phyloP scores from a whole-genome alignment of 2,329 filamentous ascomycete genomes.

The Trichoderma oligosporum region DNA sequence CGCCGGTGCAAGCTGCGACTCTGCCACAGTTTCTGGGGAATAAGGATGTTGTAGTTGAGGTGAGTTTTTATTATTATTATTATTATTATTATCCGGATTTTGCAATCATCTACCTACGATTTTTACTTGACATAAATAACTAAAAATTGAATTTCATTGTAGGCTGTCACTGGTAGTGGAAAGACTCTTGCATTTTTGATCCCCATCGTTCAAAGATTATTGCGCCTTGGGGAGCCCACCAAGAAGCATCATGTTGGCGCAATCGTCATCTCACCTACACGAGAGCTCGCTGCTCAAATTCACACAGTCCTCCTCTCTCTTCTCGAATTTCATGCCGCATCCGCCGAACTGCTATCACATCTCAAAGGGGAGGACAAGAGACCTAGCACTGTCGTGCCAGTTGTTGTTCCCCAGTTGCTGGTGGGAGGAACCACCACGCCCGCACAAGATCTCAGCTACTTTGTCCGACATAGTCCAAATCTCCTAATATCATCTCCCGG shows the following conservation, averaged over 20 bases:
- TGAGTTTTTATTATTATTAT: too few species aligned
- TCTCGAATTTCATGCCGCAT: constrained; percentile 77
- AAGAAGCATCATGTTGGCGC: constrained; percentile 88
- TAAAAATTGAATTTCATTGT: background rate
- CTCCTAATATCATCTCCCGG: constrained; percentile 88
- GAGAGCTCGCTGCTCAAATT: constrained; percentile 90
- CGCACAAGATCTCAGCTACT: constrained; percentile 80
- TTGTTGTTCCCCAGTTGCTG: constrained; percentile 80
- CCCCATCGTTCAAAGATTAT: constrained; percentile 75
- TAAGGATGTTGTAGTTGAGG: constrained; percentile 89
- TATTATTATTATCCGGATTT: too few species aligned
- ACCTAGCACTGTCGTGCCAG: constrained; percentile 42
- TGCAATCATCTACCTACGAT: background rate
- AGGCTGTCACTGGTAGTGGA: constrained; percentile 85
- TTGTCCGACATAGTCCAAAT: constrained; percentile 81
- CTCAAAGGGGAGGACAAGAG: constrained; percentile 55
- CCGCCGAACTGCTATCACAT: constrained; percentile 60
- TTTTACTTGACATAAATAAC: too few species aligned
- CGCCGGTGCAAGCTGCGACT: constrained; percentile 89
- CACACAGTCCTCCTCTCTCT: constrained; percentile 74
- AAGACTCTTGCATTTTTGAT: constrained; percentile 87
- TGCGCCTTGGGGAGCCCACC: constrained; percentile 74
- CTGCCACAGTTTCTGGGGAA: constrained; percentile 85
- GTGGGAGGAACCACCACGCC: constrained; percentile 76
- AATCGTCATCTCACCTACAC: constrained; percentile 85